A percentile compares a stretch with the other conserved stretches of the same genome.
phyloP scores from a whole-genome alignment of 805 yeast species.

The Candida palmyrensis region DNA sequence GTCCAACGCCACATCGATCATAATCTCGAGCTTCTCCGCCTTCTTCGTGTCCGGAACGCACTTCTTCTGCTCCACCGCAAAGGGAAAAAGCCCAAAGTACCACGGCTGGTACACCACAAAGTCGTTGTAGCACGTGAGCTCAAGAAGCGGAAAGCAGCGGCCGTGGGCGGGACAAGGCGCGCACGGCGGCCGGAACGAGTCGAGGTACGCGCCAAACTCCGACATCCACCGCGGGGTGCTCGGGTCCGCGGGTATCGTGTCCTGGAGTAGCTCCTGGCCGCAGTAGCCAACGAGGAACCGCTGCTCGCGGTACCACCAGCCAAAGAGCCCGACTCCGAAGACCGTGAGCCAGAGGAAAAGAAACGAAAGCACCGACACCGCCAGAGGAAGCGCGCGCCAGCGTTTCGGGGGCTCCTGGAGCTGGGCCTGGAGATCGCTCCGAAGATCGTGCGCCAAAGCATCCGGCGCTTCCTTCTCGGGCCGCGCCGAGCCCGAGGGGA shows the following conservation, averaged over 20 bases:
- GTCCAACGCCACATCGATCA: constrained; percentile 63
- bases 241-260: constrained; percentile 30
- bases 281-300: constrained; percentile 66
- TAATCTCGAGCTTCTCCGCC: constrained; percentile 59
- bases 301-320: constrained; percentile 63
- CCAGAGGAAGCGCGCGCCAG: no score
- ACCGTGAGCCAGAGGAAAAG: constrained; percentile 26
- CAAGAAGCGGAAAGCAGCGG: constrained; percentile 57
- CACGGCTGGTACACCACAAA: constrained; percentile 49
- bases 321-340: constrained; percentile 33
- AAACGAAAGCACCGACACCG: no score
- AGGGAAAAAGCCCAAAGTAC: constrained; percentile 53
- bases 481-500: no score
- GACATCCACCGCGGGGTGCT: constrained; percentile 25
- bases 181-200: constrained; percentile 56
- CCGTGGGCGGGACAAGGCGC: constrained; percentile 79
- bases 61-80: constrained; percentile 29
- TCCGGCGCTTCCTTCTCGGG: no score
- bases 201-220: constrained; percentile 41
- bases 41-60: constrained; percentile 75
- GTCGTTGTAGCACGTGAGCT: constrained; percentile 67
- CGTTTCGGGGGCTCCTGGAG: constrained; percentile 1
- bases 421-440: no score
- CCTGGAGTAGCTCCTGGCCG: constrained; percentile 51
- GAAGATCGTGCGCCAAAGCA: no score